Conservation (phyloP, 2,329 filamentous ascomycete species). For the Cladosporium velox region DNA sequence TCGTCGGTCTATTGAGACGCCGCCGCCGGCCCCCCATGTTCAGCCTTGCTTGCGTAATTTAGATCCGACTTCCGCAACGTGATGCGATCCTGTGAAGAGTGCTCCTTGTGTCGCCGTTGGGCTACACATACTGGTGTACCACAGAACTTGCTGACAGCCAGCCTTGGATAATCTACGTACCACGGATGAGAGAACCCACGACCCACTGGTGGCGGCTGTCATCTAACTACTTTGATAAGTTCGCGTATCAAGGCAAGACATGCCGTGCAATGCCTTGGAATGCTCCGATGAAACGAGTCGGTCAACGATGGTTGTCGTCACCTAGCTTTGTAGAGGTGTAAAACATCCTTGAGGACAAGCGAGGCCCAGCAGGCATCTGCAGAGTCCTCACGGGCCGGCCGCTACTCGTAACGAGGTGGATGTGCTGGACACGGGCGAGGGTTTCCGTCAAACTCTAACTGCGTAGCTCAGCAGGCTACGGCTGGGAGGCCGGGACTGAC, state of each 20-base stretch:
- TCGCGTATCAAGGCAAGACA: neutral
- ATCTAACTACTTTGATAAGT: neutral
- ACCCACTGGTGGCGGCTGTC: neutral
- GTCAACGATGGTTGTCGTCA: neutral
- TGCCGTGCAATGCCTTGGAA: neutral
- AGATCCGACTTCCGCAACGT: neutral
- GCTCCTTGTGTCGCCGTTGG: neutral
- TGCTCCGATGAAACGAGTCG: constrained; percentile 1
- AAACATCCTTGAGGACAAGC: neutral
- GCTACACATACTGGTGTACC: neutral
- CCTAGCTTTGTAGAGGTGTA: neutral
- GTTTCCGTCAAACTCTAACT: constrained; percentile 12
- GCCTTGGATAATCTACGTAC: neutral
- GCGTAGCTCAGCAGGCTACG: neutral
- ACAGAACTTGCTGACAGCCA: neutral
- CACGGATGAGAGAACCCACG: neutral
- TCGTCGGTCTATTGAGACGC: neutral
- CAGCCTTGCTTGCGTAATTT: neutral
- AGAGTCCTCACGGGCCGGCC: constrained; percentile 16
- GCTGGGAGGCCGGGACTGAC: neutral
- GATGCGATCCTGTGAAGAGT: neutral
- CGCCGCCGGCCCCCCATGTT: neutral
- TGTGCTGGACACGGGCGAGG: neutral
- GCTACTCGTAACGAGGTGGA: neutral
- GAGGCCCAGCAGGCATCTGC: constrained; percentile 4